Percentiles rank a stretch among this genome's conserved stretches.
Conservation (phyloP, 768 basidiomycete species). For the Serendipita sp. region DNA sequence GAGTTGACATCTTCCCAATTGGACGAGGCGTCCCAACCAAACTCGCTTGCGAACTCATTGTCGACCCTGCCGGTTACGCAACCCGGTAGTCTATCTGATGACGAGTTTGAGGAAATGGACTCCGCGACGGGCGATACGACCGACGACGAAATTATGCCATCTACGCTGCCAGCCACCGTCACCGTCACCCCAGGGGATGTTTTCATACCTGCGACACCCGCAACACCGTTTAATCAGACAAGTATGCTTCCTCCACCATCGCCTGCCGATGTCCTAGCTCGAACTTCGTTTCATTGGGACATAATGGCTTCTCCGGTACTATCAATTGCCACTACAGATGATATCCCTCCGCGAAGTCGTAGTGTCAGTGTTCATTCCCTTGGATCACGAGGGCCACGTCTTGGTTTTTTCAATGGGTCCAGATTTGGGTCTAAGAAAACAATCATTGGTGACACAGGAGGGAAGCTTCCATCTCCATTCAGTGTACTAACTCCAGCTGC, state of each 20-base stretch:
- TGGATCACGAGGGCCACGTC: neutral
- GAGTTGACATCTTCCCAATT: neutral
- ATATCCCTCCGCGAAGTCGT: neutral
- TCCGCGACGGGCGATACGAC: slow-evolving; percentile 1
- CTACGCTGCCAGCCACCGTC: neutral
- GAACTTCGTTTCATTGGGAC: neutral
- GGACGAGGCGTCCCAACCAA: neutral
- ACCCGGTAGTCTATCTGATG: neutral
- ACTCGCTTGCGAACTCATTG: neutral
- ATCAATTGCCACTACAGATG: neutral
- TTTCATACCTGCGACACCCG: neutral
- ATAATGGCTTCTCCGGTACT: neutral
- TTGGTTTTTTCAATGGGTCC: neutral
- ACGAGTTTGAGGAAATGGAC: neutral
- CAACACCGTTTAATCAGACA: neutral
- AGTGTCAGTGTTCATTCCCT: neutral
- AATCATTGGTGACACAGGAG: neutral
- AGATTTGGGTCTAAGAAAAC: neutral
- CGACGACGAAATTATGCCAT: slow-evolving; percentile 2
- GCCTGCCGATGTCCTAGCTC: slow-evolving; percentile 1
- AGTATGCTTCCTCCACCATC: neutral
- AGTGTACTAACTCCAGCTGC: neutral
- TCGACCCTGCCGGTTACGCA: slow-evolving; percentile 6
- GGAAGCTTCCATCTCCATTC: slow-evolving; percentile 2
- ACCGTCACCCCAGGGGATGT: neutral